A percentile compares a stretch with the other conserved stretches of the same genome.
Conservation (phyloP, 352 stramenopile species). For the Phytopythium aichiense region DNA sequence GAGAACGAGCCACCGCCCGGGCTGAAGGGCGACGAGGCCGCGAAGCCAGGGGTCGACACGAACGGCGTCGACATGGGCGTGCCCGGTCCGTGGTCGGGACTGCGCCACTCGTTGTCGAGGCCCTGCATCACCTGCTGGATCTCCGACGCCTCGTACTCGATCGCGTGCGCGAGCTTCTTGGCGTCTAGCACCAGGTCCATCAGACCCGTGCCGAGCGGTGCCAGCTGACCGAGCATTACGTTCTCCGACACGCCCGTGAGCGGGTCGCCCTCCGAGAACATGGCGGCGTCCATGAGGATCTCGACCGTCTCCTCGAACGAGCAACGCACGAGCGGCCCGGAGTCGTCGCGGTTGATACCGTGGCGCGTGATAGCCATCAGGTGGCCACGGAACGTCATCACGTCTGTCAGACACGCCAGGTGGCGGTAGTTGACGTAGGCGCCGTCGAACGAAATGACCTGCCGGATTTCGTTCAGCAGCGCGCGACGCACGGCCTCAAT, state of each 20-base stretch:
- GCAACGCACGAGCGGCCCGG: conserved; percentile 95
- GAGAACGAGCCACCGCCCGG: conserved; percentile 86
- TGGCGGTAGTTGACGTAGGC: conserved; percentile 99
- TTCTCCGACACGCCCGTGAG: conserved; percentile 98
- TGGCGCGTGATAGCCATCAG: conserved; percentile 98
- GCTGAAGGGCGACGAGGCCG: conserved; percentile 86
- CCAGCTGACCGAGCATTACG: conserved; percentile 98
- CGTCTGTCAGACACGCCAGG: conserved; percentile 96
- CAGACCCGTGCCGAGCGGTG: conserved; percentile 94
- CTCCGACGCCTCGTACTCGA: conserved; percentile 95
- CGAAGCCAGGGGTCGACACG: conserved; percentile 81
- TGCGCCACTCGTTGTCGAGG: conserved; percentile 91
- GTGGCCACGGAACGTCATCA: conserved; percentile 98
- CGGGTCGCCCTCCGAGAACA: conserved; percentile 97
- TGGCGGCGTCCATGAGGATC: conserved; percentile 98
- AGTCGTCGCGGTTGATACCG: conserved; percentile 99
- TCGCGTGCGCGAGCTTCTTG: conserved; percentile 96
- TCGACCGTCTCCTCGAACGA: conserved; percentile 99
- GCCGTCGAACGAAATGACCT: conserved; percentile 99
- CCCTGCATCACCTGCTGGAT: conserved; percentile 89
- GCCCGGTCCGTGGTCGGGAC: conserved; percentile 66
- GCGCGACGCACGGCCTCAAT: conserved; percentile 89
- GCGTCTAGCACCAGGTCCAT: conserved; percentile 98
- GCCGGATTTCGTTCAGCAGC: conserved; percentile 95
- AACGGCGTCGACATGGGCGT: conserved; percentile 86